A percentile compares a stretch with the other conserved stretches of the same genome.
Conservation (phyloP, 495 filamentous ascomycete species). For the Sabuloglossum arenarium region DNA sequence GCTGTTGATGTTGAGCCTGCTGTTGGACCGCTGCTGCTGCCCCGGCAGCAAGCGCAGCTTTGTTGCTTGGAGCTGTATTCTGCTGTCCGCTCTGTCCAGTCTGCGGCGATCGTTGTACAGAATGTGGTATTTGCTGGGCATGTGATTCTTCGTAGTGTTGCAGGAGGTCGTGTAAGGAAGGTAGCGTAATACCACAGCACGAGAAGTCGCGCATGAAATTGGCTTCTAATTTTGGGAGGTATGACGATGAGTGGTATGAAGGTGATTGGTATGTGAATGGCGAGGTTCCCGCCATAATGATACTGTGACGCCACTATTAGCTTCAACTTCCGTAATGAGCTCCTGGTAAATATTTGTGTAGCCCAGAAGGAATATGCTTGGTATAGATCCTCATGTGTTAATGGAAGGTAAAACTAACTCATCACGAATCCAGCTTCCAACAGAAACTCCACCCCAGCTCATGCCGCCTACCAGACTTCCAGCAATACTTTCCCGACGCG, state of each 20-base stretch:
- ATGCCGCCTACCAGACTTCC: conserved; percentile 80
- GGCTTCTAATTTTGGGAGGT: conserved; percentile 91
- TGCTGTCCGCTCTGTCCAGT: conserved; percentile 23
- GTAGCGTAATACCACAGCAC: conserved; percentile 73
- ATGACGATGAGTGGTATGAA: conserved; percentile 92
- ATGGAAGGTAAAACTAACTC: conserved; percentile 50
- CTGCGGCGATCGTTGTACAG: conserved; percentile 31
- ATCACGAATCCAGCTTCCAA: conserved; percentile 92
- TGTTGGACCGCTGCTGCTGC: conserved; percentile 33
- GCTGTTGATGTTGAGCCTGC: conserved; percentile 25
- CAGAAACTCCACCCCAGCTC: conserved; percentile 94
- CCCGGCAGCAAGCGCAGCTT: conserved; percentile 31
- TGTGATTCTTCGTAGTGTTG: conserved; percentile 95
- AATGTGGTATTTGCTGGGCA: conserved; percentile 34
- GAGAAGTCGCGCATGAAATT: conserved; percentile 92
- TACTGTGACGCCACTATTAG: conserved; percentile 28
- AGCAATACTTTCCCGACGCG: conserved; percentile 64
- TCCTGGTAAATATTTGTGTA: too few species aligned
- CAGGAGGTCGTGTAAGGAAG: conserved; percentile 80
- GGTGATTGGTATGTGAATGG: conserved; percentile 80
- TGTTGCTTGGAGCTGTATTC: conserved; percentile 23
- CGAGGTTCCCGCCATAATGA: conserved; percentile 91
- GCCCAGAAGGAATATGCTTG: neutral
- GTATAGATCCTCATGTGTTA: neutral
- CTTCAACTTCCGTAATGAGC: conserved; percentile 5